Percentiles rank a stretch among this genome's conserved stretches.
phyloP scores from a whole-genome alignment of 2,329 filamentous ascomycete species.

The Aspergillus spinulosporus region DNA sequence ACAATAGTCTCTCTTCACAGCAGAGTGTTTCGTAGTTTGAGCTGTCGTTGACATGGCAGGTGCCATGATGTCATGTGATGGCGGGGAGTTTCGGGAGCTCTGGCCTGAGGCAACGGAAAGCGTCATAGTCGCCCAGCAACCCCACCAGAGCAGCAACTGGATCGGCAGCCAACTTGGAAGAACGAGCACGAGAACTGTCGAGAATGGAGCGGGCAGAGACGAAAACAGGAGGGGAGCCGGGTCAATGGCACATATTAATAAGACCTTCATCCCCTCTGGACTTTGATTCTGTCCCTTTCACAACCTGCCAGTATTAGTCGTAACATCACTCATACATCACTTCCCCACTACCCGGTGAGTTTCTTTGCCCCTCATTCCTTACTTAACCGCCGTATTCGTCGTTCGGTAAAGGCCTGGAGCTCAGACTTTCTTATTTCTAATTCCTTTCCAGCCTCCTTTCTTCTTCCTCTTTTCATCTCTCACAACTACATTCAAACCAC shows the following conservation, averaged over 20 bases:
- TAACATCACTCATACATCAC: conserved; percentile 28
- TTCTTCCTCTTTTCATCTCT: conserved; percentile 14
- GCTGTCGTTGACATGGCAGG: background rate
- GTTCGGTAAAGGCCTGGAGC: conserved; percentile 26
- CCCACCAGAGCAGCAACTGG: conserved; percentile 19
- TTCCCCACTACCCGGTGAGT: conserved; percentile 42
- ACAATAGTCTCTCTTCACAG: too few species aligned
- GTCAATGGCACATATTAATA: conserved; percentile 10
- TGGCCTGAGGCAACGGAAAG: conserved; percentile 22
- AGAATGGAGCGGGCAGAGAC: background rate
- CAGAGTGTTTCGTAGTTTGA: background rate
- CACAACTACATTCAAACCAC: conserved; percentile 4
- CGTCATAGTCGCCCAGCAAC: conserved; percentile 20
- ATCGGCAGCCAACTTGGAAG: background rate
- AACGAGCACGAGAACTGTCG: background rate
- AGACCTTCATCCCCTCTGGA: background rate
- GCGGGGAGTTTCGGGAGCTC: conserved; percentile 27
- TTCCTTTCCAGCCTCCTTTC: conserved; percentile 8
- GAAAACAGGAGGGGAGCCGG: conserved; percentile 5
- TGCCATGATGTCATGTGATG: conserved; percentile 29
- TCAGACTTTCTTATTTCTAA: conserved; percentile 20
- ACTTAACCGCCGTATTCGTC: conserved; percentile 26
- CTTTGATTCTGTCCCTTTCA: conserved; percentile 4
- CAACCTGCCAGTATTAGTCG: background rate
- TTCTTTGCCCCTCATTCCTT: conserved; percentile 26